These are phyloP conservation scores for Eucalyptus tenuipes DNA, from an alignment of 345 rosid species.

Conservation along the genomic window DNA sequence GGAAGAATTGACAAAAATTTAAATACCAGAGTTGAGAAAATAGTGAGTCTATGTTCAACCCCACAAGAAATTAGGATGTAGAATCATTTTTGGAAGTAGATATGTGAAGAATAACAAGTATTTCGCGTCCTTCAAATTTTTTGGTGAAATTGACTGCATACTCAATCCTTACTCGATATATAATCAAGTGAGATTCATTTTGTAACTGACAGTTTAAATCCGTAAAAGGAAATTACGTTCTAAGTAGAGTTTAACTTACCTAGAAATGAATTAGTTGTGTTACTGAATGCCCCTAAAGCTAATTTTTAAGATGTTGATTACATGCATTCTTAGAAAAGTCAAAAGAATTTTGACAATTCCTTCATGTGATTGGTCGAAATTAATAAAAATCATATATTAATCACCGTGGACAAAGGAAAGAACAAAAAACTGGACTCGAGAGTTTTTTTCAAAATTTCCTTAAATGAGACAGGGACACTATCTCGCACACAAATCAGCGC, in stretches of 20 bases:
- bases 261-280: neutral
- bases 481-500: neutral
- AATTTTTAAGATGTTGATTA: neutral
- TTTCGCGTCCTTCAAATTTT: neutral
- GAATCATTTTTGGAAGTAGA: neutral
- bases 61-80: neutral
- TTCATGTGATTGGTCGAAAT: neutral
- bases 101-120: neutral
- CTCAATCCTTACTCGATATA: neutral
- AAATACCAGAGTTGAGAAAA: neutral
- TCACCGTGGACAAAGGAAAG: neutral
- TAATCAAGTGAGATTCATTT: accelerated
- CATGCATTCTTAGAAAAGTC: neutral
- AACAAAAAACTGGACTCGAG: neutral
- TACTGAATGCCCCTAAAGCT: neutral
- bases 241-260: neutral
- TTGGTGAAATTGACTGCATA: neutral
- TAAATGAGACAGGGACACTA: neutral
- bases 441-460: neutral
- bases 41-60: neutral
- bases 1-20: neutral
- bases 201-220: neutral
- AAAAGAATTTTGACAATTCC: neutral
- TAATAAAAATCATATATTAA: neutral
- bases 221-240: neutral